Evolutionary conservation across 257 asterid genomes (phyloP).

Genomic region (Solanum etuberosum): DNA sequence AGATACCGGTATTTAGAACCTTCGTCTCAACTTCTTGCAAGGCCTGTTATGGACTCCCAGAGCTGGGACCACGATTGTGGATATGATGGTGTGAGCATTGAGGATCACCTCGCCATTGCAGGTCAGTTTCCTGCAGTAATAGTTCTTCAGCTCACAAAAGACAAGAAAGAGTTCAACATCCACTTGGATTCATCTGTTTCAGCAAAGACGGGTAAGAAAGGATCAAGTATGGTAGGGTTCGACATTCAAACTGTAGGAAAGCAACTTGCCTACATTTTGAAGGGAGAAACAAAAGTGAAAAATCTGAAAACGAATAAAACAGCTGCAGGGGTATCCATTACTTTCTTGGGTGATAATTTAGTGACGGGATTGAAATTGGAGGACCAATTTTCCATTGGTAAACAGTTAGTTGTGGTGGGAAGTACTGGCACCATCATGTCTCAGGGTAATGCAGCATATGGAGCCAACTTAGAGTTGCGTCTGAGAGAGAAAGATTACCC

Average conservation of each 20-base stretch:
- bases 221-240: constrained; percentile 25
- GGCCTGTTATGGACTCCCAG: constrained; percentile 21
- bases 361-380: constrained; percentile 16
- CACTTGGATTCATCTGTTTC: constrained; percentile 24
- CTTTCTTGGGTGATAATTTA: constrained; percentile 16
- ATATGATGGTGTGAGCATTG: constrained; percentile 23
- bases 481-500: constrained; percentile 13
- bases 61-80: constrained; percentile 41
- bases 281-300: constrained; percentile 12
- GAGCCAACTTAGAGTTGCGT: constrained; percentile 23
- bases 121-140: constrained; percentile 19
- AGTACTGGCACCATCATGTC: constrained; percentile 18
- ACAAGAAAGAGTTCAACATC: constrained; percentile 20
- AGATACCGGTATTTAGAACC: constrained; percentile 57
- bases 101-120: constrained; percentile 14
- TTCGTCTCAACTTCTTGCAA: constrained; percentile 6
- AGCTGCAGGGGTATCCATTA: constrained; percentile 24
- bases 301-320: constrained; percentile 11
- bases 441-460: constrained; percentile 24
- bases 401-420: constrained; percentile 13
- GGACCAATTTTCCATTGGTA: constrained; percentile 21
- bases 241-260: constrained; percentile 14
- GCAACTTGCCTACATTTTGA: constrained; percentile 17
- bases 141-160: constrained; percentile 23
- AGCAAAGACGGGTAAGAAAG: constrained; percentile 17